Conservation (phyloP, 2,329 filamentous ascomycete species). For the Fusarium liriodendri region DNA sequence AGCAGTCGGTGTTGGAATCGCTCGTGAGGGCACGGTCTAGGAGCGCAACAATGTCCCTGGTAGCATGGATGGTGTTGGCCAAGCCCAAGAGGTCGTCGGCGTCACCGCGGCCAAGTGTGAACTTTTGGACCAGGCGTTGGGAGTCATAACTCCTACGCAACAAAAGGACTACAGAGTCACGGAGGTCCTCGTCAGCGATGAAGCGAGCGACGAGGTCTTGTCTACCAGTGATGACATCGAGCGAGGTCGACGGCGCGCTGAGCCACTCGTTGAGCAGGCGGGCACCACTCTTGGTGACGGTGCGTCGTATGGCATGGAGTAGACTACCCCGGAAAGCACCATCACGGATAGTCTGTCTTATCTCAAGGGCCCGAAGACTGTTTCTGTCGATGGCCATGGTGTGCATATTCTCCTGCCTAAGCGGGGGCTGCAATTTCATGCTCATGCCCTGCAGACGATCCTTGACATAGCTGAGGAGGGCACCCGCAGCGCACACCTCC, state of each 20-base stretch:
- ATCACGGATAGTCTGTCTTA: constrained; percentile 87
- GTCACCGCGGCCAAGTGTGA: constrained; percentile 91
- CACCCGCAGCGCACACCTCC: constrained; percentile 81
- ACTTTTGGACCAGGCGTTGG: constrained; percentile 91
- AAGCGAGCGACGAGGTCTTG: constrained; percentile 86
- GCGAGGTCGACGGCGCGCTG: constrained; percentile 90
- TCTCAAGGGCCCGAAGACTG: constrained; percentile 88
- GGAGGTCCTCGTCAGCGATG: constrained; percentile 72
- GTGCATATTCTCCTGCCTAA: constrained; percentile 78
- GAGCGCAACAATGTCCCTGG: constrained; percentile 70
- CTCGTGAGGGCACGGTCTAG: constrained; percentile 47
- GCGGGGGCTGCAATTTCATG: constrained; percentile 86
- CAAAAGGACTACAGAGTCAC: constrained; percentile 75
- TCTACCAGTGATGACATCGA: constrained; percentile 80
- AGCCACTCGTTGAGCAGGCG: constrained; percentile 86
- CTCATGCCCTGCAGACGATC: constrained; percentile 80
- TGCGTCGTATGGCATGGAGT: constrained; percentile 88
- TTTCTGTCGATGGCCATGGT: constrained; percentile 94
- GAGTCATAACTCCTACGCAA: constrained; percentile 85
- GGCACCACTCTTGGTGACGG: constrained; percentile 91
- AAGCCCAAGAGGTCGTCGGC: constrained; percentile 89
- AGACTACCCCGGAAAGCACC: constrained; percentile 84
- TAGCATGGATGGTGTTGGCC: constrained; percentile 82
- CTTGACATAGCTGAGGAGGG: constrained; percentile 86
- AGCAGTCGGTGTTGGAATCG: constrained; percentile 46